phyloP scores from a whole-genome alignment of 371 early-diverging fungal species.

The Saksenaea oblongispora region DNA sequence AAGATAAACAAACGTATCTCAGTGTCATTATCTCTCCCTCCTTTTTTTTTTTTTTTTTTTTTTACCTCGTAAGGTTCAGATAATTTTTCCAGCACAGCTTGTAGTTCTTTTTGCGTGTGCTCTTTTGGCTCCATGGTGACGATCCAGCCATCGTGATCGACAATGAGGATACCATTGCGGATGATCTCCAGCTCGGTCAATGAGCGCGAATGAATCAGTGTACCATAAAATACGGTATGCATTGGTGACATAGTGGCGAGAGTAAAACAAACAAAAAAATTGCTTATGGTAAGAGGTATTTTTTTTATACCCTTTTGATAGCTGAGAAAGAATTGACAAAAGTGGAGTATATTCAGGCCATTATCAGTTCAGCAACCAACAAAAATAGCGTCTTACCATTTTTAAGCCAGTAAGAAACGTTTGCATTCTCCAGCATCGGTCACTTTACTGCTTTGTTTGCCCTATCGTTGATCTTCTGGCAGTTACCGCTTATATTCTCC shows the following conservation, averaged over 20 bases:
- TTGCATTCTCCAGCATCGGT: no score
- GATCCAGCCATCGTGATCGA: constrained; percentile 60
- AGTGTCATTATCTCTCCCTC: background rate
- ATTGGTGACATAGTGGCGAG: background rate
- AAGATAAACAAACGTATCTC: background rate
- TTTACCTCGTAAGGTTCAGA: constrained; percentile 12
- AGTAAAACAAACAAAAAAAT: background rate
- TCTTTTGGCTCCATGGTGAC: constrained; percentile 45
- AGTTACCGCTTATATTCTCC: no score
- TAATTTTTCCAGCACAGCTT: constrained; percentile 16
- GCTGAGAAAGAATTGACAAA: background rate
- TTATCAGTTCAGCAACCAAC: no score
- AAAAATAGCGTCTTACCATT: no score
- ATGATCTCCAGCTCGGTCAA: constrained; percentile 59
- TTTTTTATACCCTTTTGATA: no score
- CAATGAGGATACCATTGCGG: constrained; percentile 54
- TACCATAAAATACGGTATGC: constrained; percentile 59
- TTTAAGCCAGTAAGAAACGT: no score
- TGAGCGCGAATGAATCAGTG: constrained; percentile 69
- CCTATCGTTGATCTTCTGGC: no score
- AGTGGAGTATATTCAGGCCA: background rate
- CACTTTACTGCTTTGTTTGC: no score
- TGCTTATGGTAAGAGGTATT: background rate
- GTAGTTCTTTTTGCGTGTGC: constrained; percentile 20
- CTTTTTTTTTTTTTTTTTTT: constrained; percentile 1